A percentile compares a stretch with the other conserved stretches of the same genome.
These are phyloP conservation scores for Diophrys sp. DNA, from an alignment of 73 alveolate genomes.

Conservation along the genomic window DNA sequence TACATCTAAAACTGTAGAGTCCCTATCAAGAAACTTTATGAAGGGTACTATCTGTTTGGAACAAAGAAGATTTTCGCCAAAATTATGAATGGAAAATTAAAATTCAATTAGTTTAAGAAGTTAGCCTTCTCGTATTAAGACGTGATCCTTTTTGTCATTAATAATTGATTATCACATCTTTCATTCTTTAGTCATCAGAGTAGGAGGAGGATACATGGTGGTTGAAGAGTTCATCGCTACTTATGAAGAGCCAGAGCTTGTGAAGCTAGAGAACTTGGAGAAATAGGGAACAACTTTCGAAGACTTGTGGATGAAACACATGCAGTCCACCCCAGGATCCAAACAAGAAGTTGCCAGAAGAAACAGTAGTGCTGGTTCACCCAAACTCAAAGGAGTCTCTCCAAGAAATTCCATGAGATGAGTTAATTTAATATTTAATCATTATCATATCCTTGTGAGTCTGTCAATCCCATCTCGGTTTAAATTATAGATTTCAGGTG, in stretches of 20 bases:
- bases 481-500: too few relatives aligned
- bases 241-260: conserved; percentile 49
- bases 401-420: not conserved
- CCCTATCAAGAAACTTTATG: conserved; percentile 50
- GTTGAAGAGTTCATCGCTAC: conserved; percentile 59
- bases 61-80: conserved; percentile 59
- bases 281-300: not conserved
- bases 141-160: conserved; percentile 31
- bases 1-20: conserved; percentile 57
- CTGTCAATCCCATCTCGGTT: too few relatives aligned
- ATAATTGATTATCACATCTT: too few relatives aligned
- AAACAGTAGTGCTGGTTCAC: not conserved
- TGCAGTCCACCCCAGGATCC: not conserved
- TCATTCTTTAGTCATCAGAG: conserved; percentile 58
- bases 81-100: conserved; percentile 56
- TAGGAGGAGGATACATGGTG: conserved; percentile 75
- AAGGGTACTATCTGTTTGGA: conserved; percentile 68
- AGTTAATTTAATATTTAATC: too few relatives aligned
- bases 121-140: too few relatives aligned
- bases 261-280: conserved; percentile 13
- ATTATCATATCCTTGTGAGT: too few relatives aligned
- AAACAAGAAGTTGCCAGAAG: not conserved
- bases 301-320: not conserved
- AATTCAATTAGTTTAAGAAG: conserved; percentile 44
- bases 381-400: not conserved